phyloP scores from a whole-genome alignment of 1,284 basidiomycete species.

The Mycena citricolor region DNA sequence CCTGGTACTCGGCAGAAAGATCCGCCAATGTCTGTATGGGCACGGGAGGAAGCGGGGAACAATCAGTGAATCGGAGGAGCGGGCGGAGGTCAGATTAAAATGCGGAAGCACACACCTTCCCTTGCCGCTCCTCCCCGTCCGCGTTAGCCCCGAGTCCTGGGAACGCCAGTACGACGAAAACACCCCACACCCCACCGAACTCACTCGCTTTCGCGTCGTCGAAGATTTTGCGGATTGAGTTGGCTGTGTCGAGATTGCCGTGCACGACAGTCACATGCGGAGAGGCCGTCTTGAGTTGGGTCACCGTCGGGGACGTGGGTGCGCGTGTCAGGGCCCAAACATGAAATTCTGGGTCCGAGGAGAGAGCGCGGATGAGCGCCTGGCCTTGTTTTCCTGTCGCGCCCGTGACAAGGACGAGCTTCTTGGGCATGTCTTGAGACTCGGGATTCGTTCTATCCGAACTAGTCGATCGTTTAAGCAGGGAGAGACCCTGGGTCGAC shows the following conservation, averaged over 20 bases:
- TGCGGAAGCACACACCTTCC: constrained; percentile 33
- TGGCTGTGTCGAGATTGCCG: constrained; percentile 35
- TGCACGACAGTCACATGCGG: constrained; percentile 34
- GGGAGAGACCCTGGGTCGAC: too few species aligned
- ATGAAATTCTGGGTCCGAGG: constrained; percentile 28
- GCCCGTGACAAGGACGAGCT: constrained; percentile 38
- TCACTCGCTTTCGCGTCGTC: constrained; percentile 33
- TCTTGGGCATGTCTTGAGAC: constrained; percentile 16
- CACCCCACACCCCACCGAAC: constrained; percentile 37
- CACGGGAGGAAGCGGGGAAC: too few species aligned
- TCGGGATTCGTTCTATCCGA: too few species aligned
- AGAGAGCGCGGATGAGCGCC: constrained; percentile 33
- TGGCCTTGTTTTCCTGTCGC: constrained; percentile 46
- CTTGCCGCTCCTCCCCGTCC: constrained; percentile 40
- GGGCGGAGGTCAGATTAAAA: too few species aligned
- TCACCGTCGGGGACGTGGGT: constrained; percentile 29
- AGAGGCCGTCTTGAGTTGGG: constrained; percentile 25
- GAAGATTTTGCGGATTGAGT: constrained; percentile 36
- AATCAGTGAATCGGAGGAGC: neutral
- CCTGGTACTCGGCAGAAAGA: constrained; percentile 35
- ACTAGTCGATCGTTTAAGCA: too few species aligned
- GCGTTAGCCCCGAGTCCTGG: constrained; percentile 43
- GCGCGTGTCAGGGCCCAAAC: constrained; percentile 43
- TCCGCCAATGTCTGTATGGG: constrained; percentile 34
- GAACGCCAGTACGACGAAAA: constrained; percentile 39